Evolutionary conservation across 345 rosid species (phyloP), one percentile per base, ranked within the genome.

Genomic region (Durio zibethinus): DNA sequence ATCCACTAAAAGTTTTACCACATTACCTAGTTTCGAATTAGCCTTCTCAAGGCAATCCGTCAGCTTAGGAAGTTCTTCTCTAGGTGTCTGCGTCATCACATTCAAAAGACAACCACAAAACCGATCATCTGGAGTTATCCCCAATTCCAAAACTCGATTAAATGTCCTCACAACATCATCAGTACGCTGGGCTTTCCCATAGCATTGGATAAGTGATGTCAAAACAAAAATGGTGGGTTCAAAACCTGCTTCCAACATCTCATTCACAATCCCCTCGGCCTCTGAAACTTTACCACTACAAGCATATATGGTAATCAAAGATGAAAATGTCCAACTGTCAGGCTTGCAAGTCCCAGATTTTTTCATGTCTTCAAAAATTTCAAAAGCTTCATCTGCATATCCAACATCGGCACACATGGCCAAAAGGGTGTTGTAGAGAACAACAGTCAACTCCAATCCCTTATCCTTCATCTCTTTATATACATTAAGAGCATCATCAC

Each of bases 351-450:
- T 84, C 66, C 76, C 86, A 40, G 87, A 85, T 59, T 73, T 85
- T 85, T 88, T 93, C 90, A 93, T 88, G 80, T 91, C 92, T 82
- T 87, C 85, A 72, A 89, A 92, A 72, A 90, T 87, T 77, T 88
- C 88, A 80, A 83, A 61, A 73, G 97, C 98, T 78, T 90, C 92
- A 82, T 89, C 89, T 6, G 78, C 82, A 48, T 71, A 84, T 63
- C 99, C 99, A 31, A 93, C 76, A 81, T 93, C 98, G 64, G 97
- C 99, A 84, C 97, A 93, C 94, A 91, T 86, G 69, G 99, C 84
- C 85, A 95, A 81, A 57, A 95, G 82, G 36, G 98, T 89, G 76
- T 95, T 95, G 82, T 91, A 95, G 45, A 93, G 96, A 77, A 83
- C 71, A 56, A 87, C 90, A 68, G 80, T 89, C 82, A 93, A 76